Conservation (phyloP, 768 basidiomycete species). For the Amanita pseudoporphyria region DNA sequence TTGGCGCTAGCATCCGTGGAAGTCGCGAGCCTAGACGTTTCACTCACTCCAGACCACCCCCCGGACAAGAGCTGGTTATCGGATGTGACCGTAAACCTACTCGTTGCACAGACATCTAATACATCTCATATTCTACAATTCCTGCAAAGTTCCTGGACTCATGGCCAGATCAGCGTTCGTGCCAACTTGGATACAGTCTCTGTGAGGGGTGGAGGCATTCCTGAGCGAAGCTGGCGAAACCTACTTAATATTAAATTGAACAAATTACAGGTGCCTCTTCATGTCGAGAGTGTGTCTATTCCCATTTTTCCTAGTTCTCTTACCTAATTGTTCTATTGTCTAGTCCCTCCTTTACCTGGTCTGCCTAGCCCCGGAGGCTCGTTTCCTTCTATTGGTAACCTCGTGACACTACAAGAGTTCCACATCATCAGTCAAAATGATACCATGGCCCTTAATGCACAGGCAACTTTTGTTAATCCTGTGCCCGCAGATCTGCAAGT, state of each 20-base stretch:
- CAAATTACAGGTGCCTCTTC: slow-evolving; percentile 36
- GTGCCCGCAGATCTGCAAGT: slow-evolving; percentile 38
- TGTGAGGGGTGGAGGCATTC: slow-evolving; percentile 41
- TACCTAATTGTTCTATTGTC: slow-evolving; percentile 8
- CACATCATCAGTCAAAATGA: slow-evolving; percentile 23
- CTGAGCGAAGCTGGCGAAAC: slow-evolving; percentile 39
- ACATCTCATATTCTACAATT: slow-evolving; percentile 39
- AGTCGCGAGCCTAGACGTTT: slow-evolving; percentile 41
- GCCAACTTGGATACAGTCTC: slow-evolving; percentile 32
- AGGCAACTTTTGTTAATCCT: slow-evolving; percentile 52
- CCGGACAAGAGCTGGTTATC: slow-evolving; percentile 49
- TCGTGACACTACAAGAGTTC: slow-evolving; percentile 55
- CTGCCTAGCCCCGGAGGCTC: slow-evolving; percentile 49
- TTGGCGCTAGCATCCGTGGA: slow-evolving; percentile 37
- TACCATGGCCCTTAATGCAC: slow-evolving; percentile 35
- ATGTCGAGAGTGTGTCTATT: slow-evolving; percentile 39
- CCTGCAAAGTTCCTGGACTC: slow-evolving; percentile 46
- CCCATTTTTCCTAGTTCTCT: slow-evolving; percentile 2
- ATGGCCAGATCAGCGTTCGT: slow-evolving; percentile 35
- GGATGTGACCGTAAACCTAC: slow-evolving; percentile 38
- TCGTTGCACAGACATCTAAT: slow-evolving; percentile 45
- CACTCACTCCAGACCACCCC: slow-evolving; percentile 45
- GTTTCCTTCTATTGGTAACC: slow-evolving; percentile 46
- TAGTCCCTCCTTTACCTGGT: slow-evolving; percentile 59
- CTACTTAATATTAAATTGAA: slow-evolving; percentile 28